A percentile compares a stretch with the other conserved stretches of the same genome.
These are phyloP conservation scores for Physaria fendleri DNA, from an alignment of 345 rosid species.

Conservation along the genomic window DNA sequence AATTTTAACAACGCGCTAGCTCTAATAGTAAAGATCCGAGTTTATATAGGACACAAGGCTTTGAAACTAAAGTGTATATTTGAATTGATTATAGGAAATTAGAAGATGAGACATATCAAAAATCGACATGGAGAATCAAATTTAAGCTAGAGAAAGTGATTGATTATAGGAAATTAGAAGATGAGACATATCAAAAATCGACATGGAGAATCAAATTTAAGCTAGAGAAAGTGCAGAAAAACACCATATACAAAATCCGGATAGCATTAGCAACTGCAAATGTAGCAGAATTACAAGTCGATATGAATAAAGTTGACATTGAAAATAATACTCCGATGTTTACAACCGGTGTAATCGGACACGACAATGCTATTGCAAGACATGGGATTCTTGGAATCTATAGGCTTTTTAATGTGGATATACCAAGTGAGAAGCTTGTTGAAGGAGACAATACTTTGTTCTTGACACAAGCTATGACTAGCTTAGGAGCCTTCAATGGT, in stretches of 20 bases:
- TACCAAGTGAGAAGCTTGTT: slow-evolving; percentile 40
- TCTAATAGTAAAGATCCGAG: too few species aligned
- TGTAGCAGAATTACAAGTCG: slow-evolving; percentile 53
- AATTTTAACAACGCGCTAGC: too few species aligned
- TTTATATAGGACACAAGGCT: too few species aligned
- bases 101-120: slow-evolving; percentile 36
- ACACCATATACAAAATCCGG: slow-evolving; percentile 42
- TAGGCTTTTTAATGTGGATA: slow-evolving; percentile 54
- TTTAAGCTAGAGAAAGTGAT: slow-evolving; percentile 40
- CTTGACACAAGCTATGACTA: slow-evolving; percentile 50
- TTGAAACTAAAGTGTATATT: too few species aligned
- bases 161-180: slow-evolving; percentile 35
- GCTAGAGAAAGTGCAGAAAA: slow-evolving; percentile 33
- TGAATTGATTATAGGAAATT: slow-evolving; percentile 36
- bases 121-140: slow-evolving; percentile 71
- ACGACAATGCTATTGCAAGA: slow-evolving; percentile 75
- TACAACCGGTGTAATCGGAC: slow-evolving; percentile 63
- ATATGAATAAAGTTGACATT: slow-evolving; percentile 23
- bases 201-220: slow-evolving; percentile 72
- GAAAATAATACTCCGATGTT: slow-evolving; percentile 28
- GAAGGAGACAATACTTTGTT: slow-evolving; percentile 61
- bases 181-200: slow-evolving; percentile 41
- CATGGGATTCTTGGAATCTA: slow-evolving; percentile 84
- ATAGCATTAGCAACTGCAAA: slow-evolving; percentile 67
- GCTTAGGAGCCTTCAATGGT: slow-evolving; percentile 57